Evolutionary conservation across 1,284 basidiomycete genomes (phyloP).

Genomic region (Boletus hoseneyae): DNA sequence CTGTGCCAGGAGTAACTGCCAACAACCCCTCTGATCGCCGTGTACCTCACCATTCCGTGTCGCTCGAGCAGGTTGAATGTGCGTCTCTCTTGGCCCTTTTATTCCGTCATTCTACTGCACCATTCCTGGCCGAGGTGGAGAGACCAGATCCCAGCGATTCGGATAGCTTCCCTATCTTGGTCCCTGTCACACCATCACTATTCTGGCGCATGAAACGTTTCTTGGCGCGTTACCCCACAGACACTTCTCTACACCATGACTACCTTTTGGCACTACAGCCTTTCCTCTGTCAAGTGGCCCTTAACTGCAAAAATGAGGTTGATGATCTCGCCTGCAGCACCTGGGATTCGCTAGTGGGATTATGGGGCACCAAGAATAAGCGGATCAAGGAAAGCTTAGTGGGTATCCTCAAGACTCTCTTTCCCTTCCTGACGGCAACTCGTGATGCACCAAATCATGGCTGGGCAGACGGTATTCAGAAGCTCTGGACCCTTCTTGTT

Average conservation of each 20-base stretch:
- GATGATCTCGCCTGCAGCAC: conserved; percentile 54
- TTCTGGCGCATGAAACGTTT: conserved; percentile 67
- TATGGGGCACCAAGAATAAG: conserved; percentile 78
- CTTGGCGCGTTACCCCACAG: conserved; percentile 58
- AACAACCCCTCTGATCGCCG: conserved; percentile 16
- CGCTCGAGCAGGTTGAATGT: conserved; percentile 68
- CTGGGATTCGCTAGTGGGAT: conserved; percentile 61
- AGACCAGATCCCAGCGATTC: conserved; percentile 22
- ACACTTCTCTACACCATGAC: conserved; percentile 74
- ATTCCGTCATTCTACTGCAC: conserved; percentile 55
- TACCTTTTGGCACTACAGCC: conserved; percentile 67
- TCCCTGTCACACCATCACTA: conserved; percentile 46
- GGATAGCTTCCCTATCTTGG: conserved; percentile 22
- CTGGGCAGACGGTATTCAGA: conserved; percentile 44
- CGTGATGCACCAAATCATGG: conserved; percentile 19
- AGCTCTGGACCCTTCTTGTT: conserved; percentile 52
- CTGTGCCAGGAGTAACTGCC: conserved; percentile 16
- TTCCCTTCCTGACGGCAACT: conserved; percentile 62
- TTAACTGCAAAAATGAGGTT: conserved; percentile 65
- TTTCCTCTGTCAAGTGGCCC: conserved; percentile 65
- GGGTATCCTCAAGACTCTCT: conserved; percentile 62
- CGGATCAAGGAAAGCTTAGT: conserved; percentile 66
- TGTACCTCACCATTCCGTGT: conserved; percentile 35
- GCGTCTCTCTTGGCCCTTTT: conserved; percentile 65
- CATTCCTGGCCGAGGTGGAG: conserved; percentile 43